Base-by-base conservation (phyloP, 768 basidiomycete genomes). In the Porphyrellus cyaneotinctus region DNA sequence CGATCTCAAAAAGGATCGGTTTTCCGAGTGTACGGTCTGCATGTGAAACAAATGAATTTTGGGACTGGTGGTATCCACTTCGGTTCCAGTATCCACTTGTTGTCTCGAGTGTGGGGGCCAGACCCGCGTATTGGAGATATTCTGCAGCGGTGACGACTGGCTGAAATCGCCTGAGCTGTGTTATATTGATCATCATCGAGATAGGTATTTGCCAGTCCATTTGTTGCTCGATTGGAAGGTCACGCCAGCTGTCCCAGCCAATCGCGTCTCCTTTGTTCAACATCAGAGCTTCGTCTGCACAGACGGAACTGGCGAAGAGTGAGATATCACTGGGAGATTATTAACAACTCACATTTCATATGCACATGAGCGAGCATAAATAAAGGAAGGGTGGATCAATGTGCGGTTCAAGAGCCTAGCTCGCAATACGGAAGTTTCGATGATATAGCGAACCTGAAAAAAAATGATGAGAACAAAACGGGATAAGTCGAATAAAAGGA, bases 341-440 rank as follows among this genome's bases (percentile, higher is more conserved):
- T 18, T 22, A 23, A 42, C 20, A 11, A 58, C 73, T 31, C 53
- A 71, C 72, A 68, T 67, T 42, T 67, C 64, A 49, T 70, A 76
- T 55, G 71, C 72, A 54, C 76, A 77, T 1, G 70, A 65, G 24
- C 75, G 67, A n/a, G 75, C 73, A 44, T 76, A 76, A 46, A 77
- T 68, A 53, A 70, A 72, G 12, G 72, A 70, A 15, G 73, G 76
- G 3, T 75, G 53, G 14, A 77, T 69, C 45, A 77, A 62, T 6
- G 72, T 73, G 43, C 76, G 67, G 52, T 75, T 72, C 39, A 75
- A 56, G 11, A 75, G 54, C 24, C 61, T 57, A 17, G 75, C 73
- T 54, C 76, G 75, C 6, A 74, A 56, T 14, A 66, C 56, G 9
- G 73, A 61, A 12, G 73, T 71, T 51, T 77, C 75, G 52, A 77